Conservation (phyloP, 2,329 filamentous ascomycete species). For the Claviceps humidiphila region DNA sequence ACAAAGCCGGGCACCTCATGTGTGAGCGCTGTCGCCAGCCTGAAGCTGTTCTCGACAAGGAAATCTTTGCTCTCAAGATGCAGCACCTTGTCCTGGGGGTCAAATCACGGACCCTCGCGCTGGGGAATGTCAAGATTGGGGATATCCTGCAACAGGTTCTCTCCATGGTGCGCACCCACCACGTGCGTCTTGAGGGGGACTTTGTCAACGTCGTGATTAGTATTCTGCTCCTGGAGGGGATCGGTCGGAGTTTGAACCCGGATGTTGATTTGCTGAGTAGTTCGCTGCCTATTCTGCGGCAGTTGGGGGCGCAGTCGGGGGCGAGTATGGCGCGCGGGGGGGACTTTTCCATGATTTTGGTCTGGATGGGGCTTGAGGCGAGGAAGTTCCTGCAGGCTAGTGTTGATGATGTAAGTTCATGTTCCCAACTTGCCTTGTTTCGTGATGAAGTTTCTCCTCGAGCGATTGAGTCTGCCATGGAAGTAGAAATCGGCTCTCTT, state of each 20-base stretch:
- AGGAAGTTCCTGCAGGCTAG: slow-evolving; percentile 81
- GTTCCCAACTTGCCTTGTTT: slow-evolving; percentile 12
- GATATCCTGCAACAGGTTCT: slow-evolving; percentile 87
- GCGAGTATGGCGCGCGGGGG: slow-evolving; percentile 56
- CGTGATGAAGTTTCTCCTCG: too few relatives aligned
- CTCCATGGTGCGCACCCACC: slow-evolving; percentile 79
- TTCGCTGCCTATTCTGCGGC: slow-evolving; percentile 77
- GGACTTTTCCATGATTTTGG: slow-evolving; percentile 73
- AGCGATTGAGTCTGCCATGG: too few relatives aligned
- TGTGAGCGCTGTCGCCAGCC: slow-evolving; percentile 89
- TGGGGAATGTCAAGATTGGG: slow-evolving; percentile 91
- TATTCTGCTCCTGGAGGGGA: slow-evolving; percentile 85
- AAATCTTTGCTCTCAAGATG: slow-evolving; percentile 92
- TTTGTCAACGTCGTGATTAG: slow-evolving; percentile 98
- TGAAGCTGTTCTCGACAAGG: slow-evolving; percentile 73
- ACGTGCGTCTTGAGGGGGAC: slow-evolving; percentile 89
- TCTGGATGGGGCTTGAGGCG: slow-evolving; percentile 86
- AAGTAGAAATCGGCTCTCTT: too few relatives aligned
- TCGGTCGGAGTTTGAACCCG: slow-evolving; percentile 76
- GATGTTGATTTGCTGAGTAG: slow-evolving; percentile 75
- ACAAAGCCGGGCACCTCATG: slow-evolving; percentile 90
- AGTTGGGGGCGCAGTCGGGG: slow-evolving; percentile 68
- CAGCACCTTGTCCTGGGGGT: slow-evolving; percentile 87
- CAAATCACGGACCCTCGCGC: slow-evolving; percentile 78
- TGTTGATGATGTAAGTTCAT: slow-evolving; percentile 59